A percentile compares a stretch with the other conserved stretches of the same genome.
Evolutionary conservation across 2,329 filamentous ascomycete species (phyloP).

Genomic region (Knoxdaviesia capensis): DNA sequence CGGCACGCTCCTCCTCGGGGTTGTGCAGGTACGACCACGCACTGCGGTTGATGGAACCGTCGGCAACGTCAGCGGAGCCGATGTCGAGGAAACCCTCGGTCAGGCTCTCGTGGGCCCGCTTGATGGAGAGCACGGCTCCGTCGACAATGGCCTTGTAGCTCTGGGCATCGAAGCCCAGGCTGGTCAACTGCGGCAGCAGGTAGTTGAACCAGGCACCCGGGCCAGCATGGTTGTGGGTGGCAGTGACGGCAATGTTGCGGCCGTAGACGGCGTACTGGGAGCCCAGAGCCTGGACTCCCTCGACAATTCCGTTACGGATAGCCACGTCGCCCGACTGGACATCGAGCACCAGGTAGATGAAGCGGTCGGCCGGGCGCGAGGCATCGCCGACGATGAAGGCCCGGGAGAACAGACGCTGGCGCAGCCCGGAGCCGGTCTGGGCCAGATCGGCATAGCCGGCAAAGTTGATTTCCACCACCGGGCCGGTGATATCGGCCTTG

Average conservation of each 20-base stretch:
- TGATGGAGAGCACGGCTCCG: slow-evolving; percentile 48
- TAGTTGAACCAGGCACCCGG: slow-evolving; percentile 89
- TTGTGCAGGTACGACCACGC: slow-evolving; percentile 78
- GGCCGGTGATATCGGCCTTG: slow-evolving; percentile 38
- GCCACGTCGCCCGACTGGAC: slow-evolving; percentile 73
- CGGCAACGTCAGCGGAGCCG: slow-evolving; percentile 46
- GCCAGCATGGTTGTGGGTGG: slow-evolving; percentile 78
- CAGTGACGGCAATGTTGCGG: slow-evolving; percentile 64
- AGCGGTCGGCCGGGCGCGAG: slow-evolving; percentile 43
- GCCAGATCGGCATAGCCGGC: slow-evolving; percentile 70
- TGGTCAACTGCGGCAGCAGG: slow-evolving; percentile 73
- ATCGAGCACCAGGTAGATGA: slow-evolving; percentile 77
- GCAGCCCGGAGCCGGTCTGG: slow-evolving; percentile 65
- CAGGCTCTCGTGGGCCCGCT: slow-evolving; percentile 28
- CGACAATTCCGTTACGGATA: slow-evolving; percentile 61
- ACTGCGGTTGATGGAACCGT: slow-evolving; percentile 79
- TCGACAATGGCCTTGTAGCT: slow-evolving; percentile 77
- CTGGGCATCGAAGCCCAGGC: slow-evolving; percentile 65
- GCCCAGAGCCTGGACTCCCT: slow-evolving; percentile 48
- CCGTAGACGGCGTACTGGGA: slow-evolving; percentile 54
- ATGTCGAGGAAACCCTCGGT: slow-evolving; percentile 48
- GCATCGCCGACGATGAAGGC: slow-evolving; percentile 68
- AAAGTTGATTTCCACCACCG: slow-evolving; percentile 74
- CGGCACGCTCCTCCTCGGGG: slow-evolving; percentile 50
- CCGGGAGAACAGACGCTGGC: slow-evolving; percentile 69